These are phyloP conservation scores for Aspergillus quadricinctus DNA, from an alignment of 2,329 filamentous ascomycete genomes.

Conservation along the genomic window DNA sequence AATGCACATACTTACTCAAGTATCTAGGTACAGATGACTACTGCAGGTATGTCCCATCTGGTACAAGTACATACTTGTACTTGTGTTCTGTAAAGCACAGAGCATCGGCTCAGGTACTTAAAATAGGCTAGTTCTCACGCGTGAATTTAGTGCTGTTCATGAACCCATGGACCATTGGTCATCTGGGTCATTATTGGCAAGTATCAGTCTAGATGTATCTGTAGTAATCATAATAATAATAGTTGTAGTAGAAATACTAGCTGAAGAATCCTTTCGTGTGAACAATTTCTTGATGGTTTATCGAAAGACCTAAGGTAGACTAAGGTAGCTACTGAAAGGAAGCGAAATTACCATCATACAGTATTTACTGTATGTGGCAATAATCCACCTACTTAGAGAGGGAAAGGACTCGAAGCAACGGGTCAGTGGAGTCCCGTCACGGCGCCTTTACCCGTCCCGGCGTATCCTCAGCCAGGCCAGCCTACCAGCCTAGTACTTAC, in stretches of 20 bases:
- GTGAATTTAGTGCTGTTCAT: slow-evolving; percentile 1
- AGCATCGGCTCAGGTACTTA: slow-evolving; percentile 13
- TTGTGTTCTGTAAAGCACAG: slow-evolving; percentile 7
- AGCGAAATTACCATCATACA: background rate
- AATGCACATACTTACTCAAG: background rate
- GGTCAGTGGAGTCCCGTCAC: slow-evolving; percentile 21
- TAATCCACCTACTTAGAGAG: slow-evolving; percentile 3
- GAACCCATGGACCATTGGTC: slow-evolving; percentile 6
- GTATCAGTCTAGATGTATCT: background rate
- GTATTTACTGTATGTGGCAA: background rate
- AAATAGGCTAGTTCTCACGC: slow-evolving; percentile 10
- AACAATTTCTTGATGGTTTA: background rate
- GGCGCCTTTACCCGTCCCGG: slow-evolving; percentile 26
- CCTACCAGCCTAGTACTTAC: background rate
- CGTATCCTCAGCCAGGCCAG: slow-evolving; percentile 11
- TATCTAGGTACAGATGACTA: slow-evolving; percentile 1
- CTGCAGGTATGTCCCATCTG: slow-evolving; percentile 17
- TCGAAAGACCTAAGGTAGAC: too few relatives aligned
- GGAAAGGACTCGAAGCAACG: slow-evolving; percentile 14
- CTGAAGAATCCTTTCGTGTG: background rate
- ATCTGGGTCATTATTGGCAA: slow-evolving; percentile 4
- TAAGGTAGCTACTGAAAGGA: too few relatives aligned
- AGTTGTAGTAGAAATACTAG: background rate
- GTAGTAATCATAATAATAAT: background rate
- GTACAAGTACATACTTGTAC: slow-evolving; percentile 3